Evolutionary conservation across 164 flowering plant species (phyloP).

Genomic region (Vitis amurensis): DNA sequence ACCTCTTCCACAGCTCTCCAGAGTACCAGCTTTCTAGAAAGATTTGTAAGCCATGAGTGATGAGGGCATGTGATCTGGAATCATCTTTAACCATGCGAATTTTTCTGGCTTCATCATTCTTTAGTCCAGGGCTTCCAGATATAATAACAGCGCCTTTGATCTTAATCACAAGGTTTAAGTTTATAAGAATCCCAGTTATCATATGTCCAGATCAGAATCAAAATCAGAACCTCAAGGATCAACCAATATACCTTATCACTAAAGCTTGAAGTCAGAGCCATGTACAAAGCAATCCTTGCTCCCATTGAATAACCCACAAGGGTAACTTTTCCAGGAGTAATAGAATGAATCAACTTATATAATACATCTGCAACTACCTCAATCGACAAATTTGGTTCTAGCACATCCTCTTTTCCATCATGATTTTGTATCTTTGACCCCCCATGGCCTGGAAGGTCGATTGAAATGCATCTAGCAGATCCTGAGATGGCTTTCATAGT

Average conservation of each 20-base stretch:
- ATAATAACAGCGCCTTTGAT: constrained; percentile 70
- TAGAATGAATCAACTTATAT: constrained; percentile 35
- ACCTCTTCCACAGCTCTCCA: constrained; percentile 83
- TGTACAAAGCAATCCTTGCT: constrained; percentile 80
- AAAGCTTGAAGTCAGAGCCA: constrained; percentile 54
- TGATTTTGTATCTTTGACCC: constrained; percentile 38
- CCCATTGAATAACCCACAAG: constrained; percentile 97
- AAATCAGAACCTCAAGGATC: constrained; percentile 3
- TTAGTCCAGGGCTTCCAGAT: constrained; percentile 96
- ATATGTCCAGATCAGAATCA: not conserved
- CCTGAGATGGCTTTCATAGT: constrained; percentile 80
- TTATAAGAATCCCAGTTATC: not conserved
- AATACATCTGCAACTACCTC: constrained; percentile 55
- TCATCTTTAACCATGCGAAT: constrained; percentile 72
- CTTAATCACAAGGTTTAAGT: constrained; percentile 24
- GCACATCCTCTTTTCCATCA: constrained; percentile 9
- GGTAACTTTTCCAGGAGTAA: constrained; percentile 54
- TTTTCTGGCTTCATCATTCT: constrained; percentile 43
- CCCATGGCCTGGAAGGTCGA: constrained; percentile 98
- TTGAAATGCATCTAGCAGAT: constrained; percentile 74
- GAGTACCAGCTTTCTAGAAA: constrained; percentile 79
- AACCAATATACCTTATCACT: constrained; percentile 45
- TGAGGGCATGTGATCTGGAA: constrained; percentile 49
- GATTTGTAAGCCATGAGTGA: constrained; percentile 50
- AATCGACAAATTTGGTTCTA: constrained; percentile 44